Evolutionary conservation across 352 stramenopile species (phyloP).

Genomic region (Pythium dissotocum): DNA sequence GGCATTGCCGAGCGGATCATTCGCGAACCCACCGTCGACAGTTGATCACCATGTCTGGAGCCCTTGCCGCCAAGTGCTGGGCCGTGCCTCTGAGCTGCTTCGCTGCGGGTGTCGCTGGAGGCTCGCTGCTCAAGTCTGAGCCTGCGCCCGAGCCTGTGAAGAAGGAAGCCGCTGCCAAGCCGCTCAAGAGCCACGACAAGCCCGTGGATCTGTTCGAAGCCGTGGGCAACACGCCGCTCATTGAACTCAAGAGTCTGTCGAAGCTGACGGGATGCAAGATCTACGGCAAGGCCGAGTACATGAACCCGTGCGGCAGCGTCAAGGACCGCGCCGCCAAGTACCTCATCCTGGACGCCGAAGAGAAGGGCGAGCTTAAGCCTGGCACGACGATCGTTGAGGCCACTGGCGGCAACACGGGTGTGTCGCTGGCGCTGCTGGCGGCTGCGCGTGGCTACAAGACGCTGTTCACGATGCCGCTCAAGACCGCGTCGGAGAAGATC

Average conservation of each 20-base stretch:
- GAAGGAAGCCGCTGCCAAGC: background rate
- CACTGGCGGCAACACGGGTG: conserved; percentile 92
- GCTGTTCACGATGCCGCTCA: conserved; percentile 73
- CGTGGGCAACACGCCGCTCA: conserved; percentile 75
- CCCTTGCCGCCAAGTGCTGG: conserved; percentile 21
- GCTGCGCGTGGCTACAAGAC: conserved; percentile 85
- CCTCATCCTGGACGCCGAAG: conserved; percentile 93
- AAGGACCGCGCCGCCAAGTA: conserved; percentile 94
- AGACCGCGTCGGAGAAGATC: conserved; percentile 72
- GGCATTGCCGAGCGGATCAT: background rate
- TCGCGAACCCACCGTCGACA: background rate
- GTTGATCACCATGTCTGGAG: background rate
- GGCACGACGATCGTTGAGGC: conserved; percentile 74
- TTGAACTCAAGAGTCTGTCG: conserved; percentile 69
- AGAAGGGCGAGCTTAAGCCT: conserved; percentile 74
- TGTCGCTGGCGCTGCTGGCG: conserved; percentile 89
- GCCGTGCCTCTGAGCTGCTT: conserved; percentile 28
- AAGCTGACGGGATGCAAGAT: conserved; percentile 74
- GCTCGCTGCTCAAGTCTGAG: conserved; percentile 21
- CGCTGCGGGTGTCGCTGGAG: conserved; percentile 26
- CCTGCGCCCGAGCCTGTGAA: background rate
- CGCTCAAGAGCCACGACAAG: conserved; percentile 25
- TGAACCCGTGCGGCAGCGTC: conserved; percentile 92
- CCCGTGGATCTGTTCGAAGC: conserved; percentile 64
- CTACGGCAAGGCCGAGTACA: conserved; percentile 79